phyloP scores from a whole-genome alignment of 1,284 basidiomycete species.

The Caloboletus inedulis region DNA sequence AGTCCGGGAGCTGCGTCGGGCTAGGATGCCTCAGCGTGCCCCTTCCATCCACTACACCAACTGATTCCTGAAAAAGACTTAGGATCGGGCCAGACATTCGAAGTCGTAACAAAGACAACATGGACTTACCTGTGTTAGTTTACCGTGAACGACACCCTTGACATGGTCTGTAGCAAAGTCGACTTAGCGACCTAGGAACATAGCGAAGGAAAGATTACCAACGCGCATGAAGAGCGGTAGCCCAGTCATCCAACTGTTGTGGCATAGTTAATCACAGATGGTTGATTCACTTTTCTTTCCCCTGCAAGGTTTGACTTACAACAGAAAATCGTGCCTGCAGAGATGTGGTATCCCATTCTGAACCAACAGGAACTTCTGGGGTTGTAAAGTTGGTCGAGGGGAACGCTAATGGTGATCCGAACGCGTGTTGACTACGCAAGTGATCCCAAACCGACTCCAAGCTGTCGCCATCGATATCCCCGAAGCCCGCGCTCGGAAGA shows the following conservation, averaged over 20 bases:
- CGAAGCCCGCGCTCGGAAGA: too few relatives aligned
- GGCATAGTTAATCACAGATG: background rate
- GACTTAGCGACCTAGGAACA: background rate
- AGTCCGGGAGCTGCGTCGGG: too few relatives aligned
- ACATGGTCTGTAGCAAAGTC: background rate
- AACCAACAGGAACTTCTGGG: too few relatives aligned
- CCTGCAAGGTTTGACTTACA: slow-evolving; percentile 4
- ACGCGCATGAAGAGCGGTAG: slow-evolving; percentile 1
- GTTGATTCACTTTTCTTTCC: background rate
- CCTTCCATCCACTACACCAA: slow-evolving; percentile 1
- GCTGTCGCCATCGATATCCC: background rate
- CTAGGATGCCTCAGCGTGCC: background rate
- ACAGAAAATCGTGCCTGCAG: background rate
- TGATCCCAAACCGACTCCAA: too few relatives aligned
- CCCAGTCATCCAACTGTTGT: slow-evolving; percentile 10
- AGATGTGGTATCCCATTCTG: too few relatives aligned
- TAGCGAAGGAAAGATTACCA: background rate
- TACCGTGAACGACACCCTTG: slow-evolving; percentile 2
- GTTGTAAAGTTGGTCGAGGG: background rate
- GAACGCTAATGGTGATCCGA: background rate
- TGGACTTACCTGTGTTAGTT: slow-evolving; percentile 8
- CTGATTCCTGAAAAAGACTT: slow-evolving; percentile 1
- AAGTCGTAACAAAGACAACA: background rate
- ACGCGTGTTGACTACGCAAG: too few relatives aligned
- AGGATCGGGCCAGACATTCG: background rate